Percentiles rank a stretch among this genome's conserved stretches.
Conservation (phyloP, 495 filamentous ascomycete genomes). For the Trichoderma orchidacearum region DNA sequence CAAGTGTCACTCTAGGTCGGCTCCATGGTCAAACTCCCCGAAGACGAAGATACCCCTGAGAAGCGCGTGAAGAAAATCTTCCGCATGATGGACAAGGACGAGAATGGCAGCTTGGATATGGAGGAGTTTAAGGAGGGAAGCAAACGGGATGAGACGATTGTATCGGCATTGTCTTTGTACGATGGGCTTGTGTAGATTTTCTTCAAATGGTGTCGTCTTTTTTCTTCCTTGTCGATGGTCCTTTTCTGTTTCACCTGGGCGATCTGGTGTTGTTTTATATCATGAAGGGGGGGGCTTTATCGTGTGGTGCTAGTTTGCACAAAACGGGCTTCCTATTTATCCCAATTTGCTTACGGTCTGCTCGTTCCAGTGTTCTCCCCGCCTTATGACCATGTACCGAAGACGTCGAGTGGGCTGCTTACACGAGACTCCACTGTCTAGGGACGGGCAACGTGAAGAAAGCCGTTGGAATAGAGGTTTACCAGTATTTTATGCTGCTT, state of each 20-base stretch:
- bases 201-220: neutral
- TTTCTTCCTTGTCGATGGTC: neutral
- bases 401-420: too few relatives aligned
- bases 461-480: too few relatives aligned
- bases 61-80: conserved; percentile 98
- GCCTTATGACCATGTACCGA: too few relatives aligned
- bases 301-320: too few relatives aligned
- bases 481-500: too few relatives aligned
- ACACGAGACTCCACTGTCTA: too few relatives aligned
- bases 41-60: conserved; percentile 97
- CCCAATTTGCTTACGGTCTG: too few relatives aligned
- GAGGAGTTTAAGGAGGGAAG: conserved; percentile 98
- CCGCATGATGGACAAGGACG: conserved; percentile 99
- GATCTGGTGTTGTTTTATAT: neutral
- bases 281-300: too few relatives aligned
- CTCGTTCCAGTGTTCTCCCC: too few relatives aligned
- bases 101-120: conserved; percentile 87
- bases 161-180: conserved; percentile 89
- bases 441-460: too few relatives aligned
- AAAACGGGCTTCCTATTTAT: too few relatives aligned
- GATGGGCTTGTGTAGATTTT: conserved; percentile 67
- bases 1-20: conserved; percentile 50
- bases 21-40: conserved; percentile 96
- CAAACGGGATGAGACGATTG: conserved; percentile 98
- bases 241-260: neutral